Base-by-base conservation (phyloP, 2,329 filamentous ascomycete species). In the Colletotrichum simmondsii region DNA sequence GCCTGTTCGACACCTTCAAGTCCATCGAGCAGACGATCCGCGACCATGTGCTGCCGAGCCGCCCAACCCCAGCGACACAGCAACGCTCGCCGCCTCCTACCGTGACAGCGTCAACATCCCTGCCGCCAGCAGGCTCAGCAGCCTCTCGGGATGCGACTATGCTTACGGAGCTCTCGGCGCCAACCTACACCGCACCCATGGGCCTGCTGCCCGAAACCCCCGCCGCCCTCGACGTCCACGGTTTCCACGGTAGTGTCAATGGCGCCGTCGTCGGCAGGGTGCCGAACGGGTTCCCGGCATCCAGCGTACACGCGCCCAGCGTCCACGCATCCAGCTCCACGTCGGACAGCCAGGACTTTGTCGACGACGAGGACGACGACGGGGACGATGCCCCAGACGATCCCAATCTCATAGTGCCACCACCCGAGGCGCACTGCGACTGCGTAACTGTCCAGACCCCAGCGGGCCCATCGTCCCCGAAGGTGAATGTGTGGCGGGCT, bases 401-500 rank as follows among this genome's bases (percentile, higher is more conserved):
- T 35, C 35, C 46, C 11, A 52, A n/a, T 49, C n/a, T 73, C 5
- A 71, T 73, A 11, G 61, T 71, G 4, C 71, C 71, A 7, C 60
- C 67, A 1, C 49, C 66, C 3, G 60, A 53, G 5, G n/a, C 14
- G 11, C 67, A 60, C 56, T 73, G 66, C 49, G 71, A 73, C 26
- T 73, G 71, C 30, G 22, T 57, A 19, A 35, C 46, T 19, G 37
- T 26, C 14, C 60, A 46, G 14, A 57, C 66, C 8, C 60, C 56
- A 14, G 11, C 54, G 5, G 70, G 66, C 3, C 56, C 56, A 26
- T 14, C 56, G 4, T n/a, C 61, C 7, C 60, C 35, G 2, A 59
- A 30, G 26, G 62, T 62, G 24, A 79, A 79, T 32, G 75, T 72
- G 7, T 80, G 79, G 79, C 76, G 78, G 3, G 65, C 70, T 11